Conservation (phyloP, 441 rosid species). For the Syzygium malaccense region DNA sequence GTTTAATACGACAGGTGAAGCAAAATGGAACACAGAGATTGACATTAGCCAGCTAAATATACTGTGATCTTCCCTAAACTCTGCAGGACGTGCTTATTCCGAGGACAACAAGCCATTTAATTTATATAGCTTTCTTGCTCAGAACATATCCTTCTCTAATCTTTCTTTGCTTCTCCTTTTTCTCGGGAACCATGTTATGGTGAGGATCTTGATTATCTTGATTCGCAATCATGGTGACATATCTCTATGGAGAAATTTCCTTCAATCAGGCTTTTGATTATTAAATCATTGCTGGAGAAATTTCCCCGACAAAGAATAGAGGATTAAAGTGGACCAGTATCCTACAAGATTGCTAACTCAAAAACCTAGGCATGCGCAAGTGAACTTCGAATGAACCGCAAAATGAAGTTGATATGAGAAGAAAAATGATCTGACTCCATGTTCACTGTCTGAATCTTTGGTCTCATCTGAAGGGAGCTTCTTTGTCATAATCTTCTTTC, state of each 20-base stretch:
- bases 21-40: background rate
- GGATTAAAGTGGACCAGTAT: background rate
- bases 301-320: background rate
- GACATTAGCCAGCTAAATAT: background rate
- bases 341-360: background rate
- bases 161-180: background rate
- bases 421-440: background rate
- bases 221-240: background rate
- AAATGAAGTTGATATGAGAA: background rate
- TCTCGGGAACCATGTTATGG: background rate
- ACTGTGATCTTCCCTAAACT: background rate
- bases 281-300: background rate
- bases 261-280: background rate
- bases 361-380: background rate
- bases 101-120: background rate
- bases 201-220: background rate
- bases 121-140: background rate
- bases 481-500: background rate
- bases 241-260: background rate
- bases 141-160: background rate
- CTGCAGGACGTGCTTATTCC: background rate
- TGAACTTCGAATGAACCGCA: background rate
- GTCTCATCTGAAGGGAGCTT: background rate
- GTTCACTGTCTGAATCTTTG: background rate
- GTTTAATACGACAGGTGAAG: background rate